Conservation (phyloP, 768 basidiomycete species). For the Strobilomyces confusus region DNA sequence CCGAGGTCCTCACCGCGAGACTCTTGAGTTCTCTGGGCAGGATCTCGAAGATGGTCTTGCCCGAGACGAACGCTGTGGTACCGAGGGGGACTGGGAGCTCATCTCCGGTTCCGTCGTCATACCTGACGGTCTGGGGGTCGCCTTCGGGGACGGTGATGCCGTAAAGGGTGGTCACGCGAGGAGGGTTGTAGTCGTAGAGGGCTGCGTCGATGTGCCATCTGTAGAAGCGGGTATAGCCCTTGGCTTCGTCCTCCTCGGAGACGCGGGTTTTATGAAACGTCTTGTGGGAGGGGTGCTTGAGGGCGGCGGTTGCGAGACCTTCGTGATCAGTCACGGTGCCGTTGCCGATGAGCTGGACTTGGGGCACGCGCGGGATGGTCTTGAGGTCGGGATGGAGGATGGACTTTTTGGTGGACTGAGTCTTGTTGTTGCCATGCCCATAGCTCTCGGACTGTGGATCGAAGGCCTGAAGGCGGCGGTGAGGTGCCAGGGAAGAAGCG, state of each 20-base stretch:
- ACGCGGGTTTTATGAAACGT: constrained; percentile 84
- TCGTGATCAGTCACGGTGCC: constrained; percentile 78
- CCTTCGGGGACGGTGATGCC: constrained; percentile 72
- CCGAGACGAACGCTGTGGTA: constrained; percentile 81
- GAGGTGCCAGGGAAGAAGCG: background rate
- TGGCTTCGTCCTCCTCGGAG: constrained; percentile 66
- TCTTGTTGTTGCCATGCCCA: constrained; percentile 90
- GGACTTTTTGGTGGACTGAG: constrained; percentile 65
- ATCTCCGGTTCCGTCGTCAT: constrained; percentile 87
- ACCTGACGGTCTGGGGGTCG: constrained; percentile 56
- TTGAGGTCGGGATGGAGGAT: constrained; percentile 88
- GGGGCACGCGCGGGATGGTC: constrained; percentile 82
- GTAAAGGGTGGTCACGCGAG: constrained; percentile 83
- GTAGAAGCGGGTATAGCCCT: constrained; percentile 84
- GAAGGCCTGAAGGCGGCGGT: constrained; percentile 56
- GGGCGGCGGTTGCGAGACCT: constrained; percentile 68
- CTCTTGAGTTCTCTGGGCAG: constrained; percentile 70
- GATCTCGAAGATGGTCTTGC: constrained; percentile 80
- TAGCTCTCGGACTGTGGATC: constrained; percentile 61
- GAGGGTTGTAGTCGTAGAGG: constrained; percentile 70
- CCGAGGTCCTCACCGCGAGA: constrained; percentile 70
- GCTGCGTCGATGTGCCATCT: constrained; percentile 94
- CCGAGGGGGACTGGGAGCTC: constrained; percentile 79
- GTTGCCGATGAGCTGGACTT: constrained; percentile 92
- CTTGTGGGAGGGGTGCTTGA: constrained; percentile 83